Evolutionary conservation across 129 eudicot genomes (phyloP), one percentile per base, ranked within the genome.

Genomic region (Tagetes patula): DNA sequence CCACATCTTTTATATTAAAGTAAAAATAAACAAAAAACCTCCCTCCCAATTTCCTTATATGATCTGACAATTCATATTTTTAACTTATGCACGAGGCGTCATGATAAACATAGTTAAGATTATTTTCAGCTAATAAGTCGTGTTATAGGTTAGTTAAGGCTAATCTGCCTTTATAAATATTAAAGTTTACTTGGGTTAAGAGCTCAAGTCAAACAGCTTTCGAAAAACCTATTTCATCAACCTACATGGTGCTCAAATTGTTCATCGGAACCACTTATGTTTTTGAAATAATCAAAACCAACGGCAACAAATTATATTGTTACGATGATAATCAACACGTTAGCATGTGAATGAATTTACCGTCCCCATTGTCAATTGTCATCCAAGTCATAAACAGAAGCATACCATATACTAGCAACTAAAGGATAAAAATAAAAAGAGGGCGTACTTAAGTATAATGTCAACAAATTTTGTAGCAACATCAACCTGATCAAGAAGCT

Each of bases 401-500:
- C 62, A 8, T 55, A 30, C 7, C 4, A 4, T 50, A 50, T 14
- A 12, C 9, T 61, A 37, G 43, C 43, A 34, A 62, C 45, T 20
- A 13, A 38, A 62, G 7, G 39, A 8, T 9, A 31, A 2, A 58
- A 6, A 13, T 5, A 7, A n/a, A 1, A 2, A 7, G 64, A 31
- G 40, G 65, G 65, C 3, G 5, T 3, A 7, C 14, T 33, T 34
- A 1, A 48, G 3, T 53, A 70, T 10, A 70, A 10, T 60, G 58
- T 72, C 5, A 12, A 72, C 55, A 72, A 58, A 45, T 43, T 72
- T 10, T 65, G 65, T 32, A 41, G n/a, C 56, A 9, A 41, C 33
- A 31, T 65, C 1, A 43, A 43, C 9, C 48, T 43, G 48, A 43
- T 8, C 10, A 43, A 43, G 48, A 43, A 6, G 9, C 48, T 43